A percentile compares a stretch with the other conserved stretches of the same genome.
phyloP scores from a whole-genome alignment of 2,329 filamentous ascomycete species.

The Claviceps sp. region DNA sequence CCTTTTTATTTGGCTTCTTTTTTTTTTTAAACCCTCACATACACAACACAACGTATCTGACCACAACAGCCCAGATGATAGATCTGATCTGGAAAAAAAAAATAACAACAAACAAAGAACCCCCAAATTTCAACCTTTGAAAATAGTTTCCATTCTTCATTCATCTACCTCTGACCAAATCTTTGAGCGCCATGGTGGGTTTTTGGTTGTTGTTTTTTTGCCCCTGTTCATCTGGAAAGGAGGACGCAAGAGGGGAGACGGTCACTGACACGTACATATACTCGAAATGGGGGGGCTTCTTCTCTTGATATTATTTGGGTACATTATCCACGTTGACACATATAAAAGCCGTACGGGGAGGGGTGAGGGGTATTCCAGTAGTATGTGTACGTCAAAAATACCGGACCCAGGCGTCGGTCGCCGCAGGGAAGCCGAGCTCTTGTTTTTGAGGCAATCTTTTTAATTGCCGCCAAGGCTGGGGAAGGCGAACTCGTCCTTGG shows the following conservation, averaged over 20 bases:
- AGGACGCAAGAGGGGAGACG: background rate
- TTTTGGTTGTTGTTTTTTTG: background rate
- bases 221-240: too few species aligned
- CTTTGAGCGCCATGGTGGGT: background rate
- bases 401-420: background rate
- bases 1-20: too few species aligned
- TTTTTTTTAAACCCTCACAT: too few species aligned
- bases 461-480: conserved; percentile 46
- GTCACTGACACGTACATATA: background rate
- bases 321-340: conserved; percentile 5
- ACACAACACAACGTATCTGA: too few species aligned
- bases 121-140: too few species aligned
- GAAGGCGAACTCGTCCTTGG: conserved; percentile 44
- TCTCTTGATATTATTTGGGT: background rate
- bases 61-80: too few species aligned
- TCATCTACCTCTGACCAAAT: background rate
- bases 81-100: too few species aligned
- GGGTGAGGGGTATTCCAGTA: conserved; percentile 4
- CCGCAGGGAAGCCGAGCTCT: background rate
- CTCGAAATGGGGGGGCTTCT: background rate
- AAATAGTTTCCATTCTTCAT: too few species aligned
- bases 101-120: too few species aligned
- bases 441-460: conserved; percentile 10
- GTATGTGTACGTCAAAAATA: conserved; percentile 5
- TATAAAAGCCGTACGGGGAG: conserved; percentile 2